Percentiles rank a stretch among this genome's conserved stretches.
Conservation (phyloP, 305 asterid species). For the Fraxinus sp. region DNA sequence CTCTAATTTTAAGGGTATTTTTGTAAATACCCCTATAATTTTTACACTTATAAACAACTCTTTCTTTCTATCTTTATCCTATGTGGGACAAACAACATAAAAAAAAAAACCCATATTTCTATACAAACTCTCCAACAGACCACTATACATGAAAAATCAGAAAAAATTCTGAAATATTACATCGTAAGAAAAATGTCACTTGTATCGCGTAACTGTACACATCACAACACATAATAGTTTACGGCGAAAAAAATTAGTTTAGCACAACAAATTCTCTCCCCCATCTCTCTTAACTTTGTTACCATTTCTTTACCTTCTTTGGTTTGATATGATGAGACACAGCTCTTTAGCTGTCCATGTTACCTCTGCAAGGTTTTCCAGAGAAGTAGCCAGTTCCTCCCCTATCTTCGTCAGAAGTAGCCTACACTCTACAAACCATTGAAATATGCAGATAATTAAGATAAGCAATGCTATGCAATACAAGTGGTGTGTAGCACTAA, state of each 20-base stretch:
- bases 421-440: conserved; percentile 49
- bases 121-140: background rate
- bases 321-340: conserved; percentile 29
- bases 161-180: background rate
- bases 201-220: background rate
- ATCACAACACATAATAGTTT: background rate
- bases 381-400: conserved; percentile 39
- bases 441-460: background rate
- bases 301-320: conserved; percentile 14
- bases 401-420: conserved; percentile 46
- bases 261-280: background rate
- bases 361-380: conserved; percentile 48
- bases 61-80: too few species aligned
- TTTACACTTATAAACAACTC: too few species aligned
- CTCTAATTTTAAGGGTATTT: too few species aligned
- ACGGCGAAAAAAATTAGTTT: background rate
- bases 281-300: background rate
- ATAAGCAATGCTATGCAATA: background rate
- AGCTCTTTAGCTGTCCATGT: conserved; percentile 80
- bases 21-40: too few species aligned
- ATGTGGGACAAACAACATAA: too few species aligned
- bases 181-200: background rate
- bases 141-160: background rate
- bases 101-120: too few species aligned
- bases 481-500: background rate